Percentiles rank a stretch among this genome's conserved stretches.
Evolutionary conservation across 495 filamentous ascomycete species (phyloP).

Genomic region (Aspergillus incahuasiensis): DNA sequence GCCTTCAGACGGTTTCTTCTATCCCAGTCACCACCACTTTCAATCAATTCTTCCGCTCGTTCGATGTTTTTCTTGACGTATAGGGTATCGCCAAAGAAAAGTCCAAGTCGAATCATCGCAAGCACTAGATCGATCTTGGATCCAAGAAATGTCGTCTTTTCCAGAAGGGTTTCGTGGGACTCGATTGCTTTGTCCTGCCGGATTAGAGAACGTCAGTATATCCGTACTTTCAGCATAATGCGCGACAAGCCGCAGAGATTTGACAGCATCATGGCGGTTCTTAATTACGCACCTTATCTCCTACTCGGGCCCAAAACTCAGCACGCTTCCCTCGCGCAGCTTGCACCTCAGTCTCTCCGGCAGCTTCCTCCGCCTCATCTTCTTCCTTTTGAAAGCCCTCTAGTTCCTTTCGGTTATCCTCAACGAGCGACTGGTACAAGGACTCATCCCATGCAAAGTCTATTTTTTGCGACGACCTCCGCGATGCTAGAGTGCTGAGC

Average conservation of each 20-base stretch:
- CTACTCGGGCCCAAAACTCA: constrained; percentile 89
- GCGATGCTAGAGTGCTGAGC: constrained; percentile 65
- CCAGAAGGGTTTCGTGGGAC: constrained; percentile 84
- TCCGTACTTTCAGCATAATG: not conserved
- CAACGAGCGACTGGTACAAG: constrained; percentile 76
- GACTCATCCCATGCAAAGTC: constrained; percentile 85
- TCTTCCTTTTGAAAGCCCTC: constrained; percentile 92
- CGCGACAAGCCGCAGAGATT: not conserved
- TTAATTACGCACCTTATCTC: constrained; percentile 73
- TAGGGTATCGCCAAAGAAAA: constrained; percentile 90
- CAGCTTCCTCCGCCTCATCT: constrained; percentile 89
- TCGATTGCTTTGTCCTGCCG: constrained; percentile 87
- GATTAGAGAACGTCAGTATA: constrained; percentile 15
- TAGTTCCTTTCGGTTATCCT: constrained; percentile 86
- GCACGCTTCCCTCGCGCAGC: constrained; percentile 90
- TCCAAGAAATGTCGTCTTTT: constrained; percentile 89
- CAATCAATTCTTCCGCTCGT: constrained; percentile 82
- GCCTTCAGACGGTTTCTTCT: constrained; percentile 96
- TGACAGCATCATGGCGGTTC: not conserved
- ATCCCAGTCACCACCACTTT: constrained; percentile 97
- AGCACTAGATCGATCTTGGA: constrained; percentile 96
- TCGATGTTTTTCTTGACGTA: constrained; percentile 92
- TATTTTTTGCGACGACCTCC: constrained; percentile 54
- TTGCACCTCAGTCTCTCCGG: constrained; percentile 91
- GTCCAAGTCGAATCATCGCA: constrained; percentile 88